Conservation (phyloP, 2,329 filamentous ascomycete species). For the Decorospora gaudefroyi region DNA sequence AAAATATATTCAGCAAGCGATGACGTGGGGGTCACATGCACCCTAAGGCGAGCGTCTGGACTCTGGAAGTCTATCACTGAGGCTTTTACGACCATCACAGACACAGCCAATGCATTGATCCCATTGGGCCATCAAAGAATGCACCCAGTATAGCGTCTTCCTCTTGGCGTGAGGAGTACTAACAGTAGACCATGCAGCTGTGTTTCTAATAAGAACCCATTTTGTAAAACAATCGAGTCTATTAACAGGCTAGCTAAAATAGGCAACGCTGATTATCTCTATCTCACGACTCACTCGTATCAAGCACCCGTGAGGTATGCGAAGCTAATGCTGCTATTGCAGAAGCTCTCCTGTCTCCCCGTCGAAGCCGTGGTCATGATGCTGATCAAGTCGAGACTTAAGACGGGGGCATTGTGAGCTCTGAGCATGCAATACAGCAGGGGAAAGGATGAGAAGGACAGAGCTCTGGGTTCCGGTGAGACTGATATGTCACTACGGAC, state of each 20-base stretch:
- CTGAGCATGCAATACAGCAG: slow-evolving; percentile 2
- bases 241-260: too few relatives aligned
- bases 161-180: slow-evolving; percentile 6
- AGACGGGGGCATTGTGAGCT: neutral
- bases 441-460: too few relatives aligned
- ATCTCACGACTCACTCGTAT: neutral
- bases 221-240: too few relatives aligned
- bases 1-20: slow-evolving; percentile 1
- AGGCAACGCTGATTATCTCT: too few relatives aligned
- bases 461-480: too few relatives aligned
- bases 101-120: too few relatives aligned
- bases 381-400: slow-evolving; percentile 4
- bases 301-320: slow-evolving; percentile 1
- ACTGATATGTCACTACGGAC: neutral
- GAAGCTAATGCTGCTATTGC: slow-evolving; percentile 12
- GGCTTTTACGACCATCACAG: neutral
- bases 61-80: neutral
- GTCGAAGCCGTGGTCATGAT: slow-evolving; percentile 1
- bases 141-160: slow-evolving; percentile 1
- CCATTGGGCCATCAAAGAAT: too few relatives aligned
- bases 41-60: neutral
- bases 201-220: too few relatives aligned
- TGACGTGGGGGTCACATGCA: neutral
- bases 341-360: slow-evolving; percentile 5
- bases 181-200: too few relatives aligned